phyloP scores from a whole-genome alignment of 2,329 filamentous ascomycete species.

The Fusarium decemcellulare region DNA sequence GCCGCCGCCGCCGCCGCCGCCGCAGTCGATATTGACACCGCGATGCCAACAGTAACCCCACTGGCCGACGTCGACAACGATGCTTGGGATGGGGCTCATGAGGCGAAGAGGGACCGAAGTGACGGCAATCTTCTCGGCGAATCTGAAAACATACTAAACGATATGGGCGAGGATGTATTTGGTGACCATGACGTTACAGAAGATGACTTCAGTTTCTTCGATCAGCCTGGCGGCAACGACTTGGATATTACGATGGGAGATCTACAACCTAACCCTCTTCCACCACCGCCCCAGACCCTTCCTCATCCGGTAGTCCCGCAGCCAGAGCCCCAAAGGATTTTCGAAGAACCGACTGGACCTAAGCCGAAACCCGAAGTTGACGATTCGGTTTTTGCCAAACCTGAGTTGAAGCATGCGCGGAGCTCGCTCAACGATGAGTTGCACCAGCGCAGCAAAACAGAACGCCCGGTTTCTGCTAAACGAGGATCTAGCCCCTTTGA shows the following conservation, averaged over 20 bases:
- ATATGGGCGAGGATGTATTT: conserved; percentile 79
- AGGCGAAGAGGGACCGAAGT: conserved; percentile 61
- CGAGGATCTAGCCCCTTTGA: conserved; percentile 71
- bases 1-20: conserved; percentile 46
- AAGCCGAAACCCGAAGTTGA: conserved; percentile 42
- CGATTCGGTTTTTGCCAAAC: conserved; percentile 68
- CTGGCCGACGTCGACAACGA: conserved; percentile 45
- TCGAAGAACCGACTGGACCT: conserved; percentile 26
- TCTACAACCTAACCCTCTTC: conserved; percentile 27
- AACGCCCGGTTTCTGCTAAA: conserved; percentile 57
- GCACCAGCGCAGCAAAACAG: conserved; percentile 49
- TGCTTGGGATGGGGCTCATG: conserved; percentile 54
- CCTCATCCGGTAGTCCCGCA: conserved; percentile 23
- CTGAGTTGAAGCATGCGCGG: conserved; percentile 70
- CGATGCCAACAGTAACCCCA: conserved; percentile 36
- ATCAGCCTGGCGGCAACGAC: conserved; percentile 64
- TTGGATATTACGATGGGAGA: conserved; percentile 52
- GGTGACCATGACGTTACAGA: conserved; percentile 84
- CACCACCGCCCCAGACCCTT: conserved; percentile 22
- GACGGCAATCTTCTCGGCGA: conserved; percentile 61
- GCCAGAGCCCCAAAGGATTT: conserved; percentile 26
- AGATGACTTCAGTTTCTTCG: conserved; percentile 88
- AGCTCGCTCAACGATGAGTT: conserved; percentile 64
- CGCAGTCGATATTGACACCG: conserved; percentile 49
- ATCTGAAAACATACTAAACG: conserved; percentile 75